Evolutionary conservation across 208 protist species (phyloP).

Genomic region (Phytomonas sp.): DNA sequence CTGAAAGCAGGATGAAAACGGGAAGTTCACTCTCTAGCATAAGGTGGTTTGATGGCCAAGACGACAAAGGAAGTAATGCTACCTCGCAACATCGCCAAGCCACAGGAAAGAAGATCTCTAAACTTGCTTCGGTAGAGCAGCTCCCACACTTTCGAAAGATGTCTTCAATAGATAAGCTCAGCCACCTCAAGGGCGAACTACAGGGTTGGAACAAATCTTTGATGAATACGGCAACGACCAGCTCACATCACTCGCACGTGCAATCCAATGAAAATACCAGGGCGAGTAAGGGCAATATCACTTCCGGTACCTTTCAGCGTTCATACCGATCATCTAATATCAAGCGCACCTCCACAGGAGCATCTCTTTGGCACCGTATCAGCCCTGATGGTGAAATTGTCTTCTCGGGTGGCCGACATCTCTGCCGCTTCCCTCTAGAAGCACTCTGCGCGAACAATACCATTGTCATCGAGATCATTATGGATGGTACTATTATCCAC

Average conservation of each 20-base stretch:
- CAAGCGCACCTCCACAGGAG: slow-evolving; percentile 14
- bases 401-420: slow-evolving; percentile 67
- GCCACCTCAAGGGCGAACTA: neutral
- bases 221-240: neutral
- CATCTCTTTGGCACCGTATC: slow-evolving; percentile 19
- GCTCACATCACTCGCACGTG: neutral
- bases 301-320: neutral
- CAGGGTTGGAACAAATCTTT: neutral
- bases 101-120: neutral
- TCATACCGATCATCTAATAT: neutral
- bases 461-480: slow-evolving; percentile 65
- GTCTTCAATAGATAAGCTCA: neutral
- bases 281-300: neutral
- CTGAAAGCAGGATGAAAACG: neutral
- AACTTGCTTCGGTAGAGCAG: neutral
- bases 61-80: neutral
- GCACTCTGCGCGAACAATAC: slow-evolving; percentile 38
- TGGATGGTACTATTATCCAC: slow-evolving; percentile 82
- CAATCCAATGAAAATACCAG: neutral
- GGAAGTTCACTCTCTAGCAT: neutral
- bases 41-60: neutral
- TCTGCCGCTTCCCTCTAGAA: slow-evolving; percentile 68
- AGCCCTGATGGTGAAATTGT: slow-evolving; percentile 65
- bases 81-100: neutral
- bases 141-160: neutral